phyloP scores from a whole-genome alignment of 148 eudicot species.

The Diospyros lotus region DNA sequence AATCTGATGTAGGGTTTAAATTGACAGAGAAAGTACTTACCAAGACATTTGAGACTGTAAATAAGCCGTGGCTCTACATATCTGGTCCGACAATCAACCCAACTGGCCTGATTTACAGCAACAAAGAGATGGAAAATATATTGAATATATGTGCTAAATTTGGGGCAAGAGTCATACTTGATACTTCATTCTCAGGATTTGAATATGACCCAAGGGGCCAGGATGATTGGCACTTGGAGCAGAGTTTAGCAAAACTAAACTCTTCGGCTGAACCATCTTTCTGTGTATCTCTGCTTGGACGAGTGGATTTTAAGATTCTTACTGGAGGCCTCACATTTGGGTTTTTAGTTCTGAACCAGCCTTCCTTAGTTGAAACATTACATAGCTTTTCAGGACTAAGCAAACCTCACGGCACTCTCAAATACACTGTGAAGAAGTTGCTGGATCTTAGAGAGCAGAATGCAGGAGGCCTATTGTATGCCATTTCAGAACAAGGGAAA shows the following conservation, averaged over 20 bases:
- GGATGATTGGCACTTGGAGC: constrained; percentile 70
- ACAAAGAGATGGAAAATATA: constrained; percentile 65
- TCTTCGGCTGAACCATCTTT: constrained; percentile 45
- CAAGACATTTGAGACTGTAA: constrained; percentile 39
- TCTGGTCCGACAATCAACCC: constrained; percentile 92
- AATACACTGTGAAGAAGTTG: constrained; percentile 78
- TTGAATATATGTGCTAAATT: constrained; percentile 68
- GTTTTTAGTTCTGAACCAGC: constrained; percentile 60
- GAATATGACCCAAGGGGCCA: constrained; percentile 47
- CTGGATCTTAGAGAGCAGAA: constrained; percentile 61
- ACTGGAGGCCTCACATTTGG: constrained; percentile 88
- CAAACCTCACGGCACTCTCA: constrained; percentile 79
- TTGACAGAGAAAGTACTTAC: constrained; percentile 52
- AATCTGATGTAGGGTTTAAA: constrained; percentile 61
- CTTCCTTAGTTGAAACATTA: constrained; percentile 52
- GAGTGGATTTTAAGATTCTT: constrained; percentile 70
- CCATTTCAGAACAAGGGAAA: constrained; percentile 49
- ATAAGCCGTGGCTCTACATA: constrained; percentile 86
- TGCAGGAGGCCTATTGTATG: constrained; percentile 35
- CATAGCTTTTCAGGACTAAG: constrained; percentile 68
- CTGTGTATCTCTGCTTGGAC: constrained; percentile 75
- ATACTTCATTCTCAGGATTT: constrained; percentile 86
- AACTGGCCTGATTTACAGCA: constrained; percentile 74
- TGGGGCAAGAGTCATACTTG: constrained; percentile 83
- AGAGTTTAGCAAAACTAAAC: constrained; percentile 43